These are phyloP conservation scores for Aspergillus amoenus DNA, from an alignment of 2,329 filamentous ascomycete species.

Conservation along the genomic window DNA sequence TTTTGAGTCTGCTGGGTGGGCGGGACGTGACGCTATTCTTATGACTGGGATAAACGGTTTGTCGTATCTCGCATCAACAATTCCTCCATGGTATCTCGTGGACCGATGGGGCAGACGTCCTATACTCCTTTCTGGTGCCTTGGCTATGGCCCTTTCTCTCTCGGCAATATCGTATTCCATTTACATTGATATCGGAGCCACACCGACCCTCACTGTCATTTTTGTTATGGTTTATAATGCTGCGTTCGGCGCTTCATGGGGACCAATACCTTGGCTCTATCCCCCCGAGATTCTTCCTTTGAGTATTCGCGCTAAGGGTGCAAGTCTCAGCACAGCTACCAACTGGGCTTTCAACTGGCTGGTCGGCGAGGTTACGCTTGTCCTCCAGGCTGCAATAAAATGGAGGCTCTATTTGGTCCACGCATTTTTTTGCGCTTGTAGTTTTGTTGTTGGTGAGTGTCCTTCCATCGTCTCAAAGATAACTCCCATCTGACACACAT, in stretches of 20 bases:
- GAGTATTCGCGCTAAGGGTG: conserved; percentile 95
- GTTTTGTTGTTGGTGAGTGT: conserved; percentile 89
- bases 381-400: conserved; percentile 85
- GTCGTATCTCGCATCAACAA: conserved; percentile 86
- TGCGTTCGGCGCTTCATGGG: conserved; percentile 96
- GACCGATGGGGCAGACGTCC: conserved; percentile 86
- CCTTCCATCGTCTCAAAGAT: neutral
- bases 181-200: conserved; percentile 74
- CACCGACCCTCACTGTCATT: conserved; percentile 80
- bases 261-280: conserved; percentile 96
- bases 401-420: conserved; percentile 95
- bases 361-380: conserved; percentile 90
- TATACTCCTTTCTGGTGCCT: conserved; percentile 84
- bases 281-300: conserved; percentile 97
- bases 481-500: conserved; percentile 10
- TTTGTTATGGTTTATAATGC: conserved; percentile 99
- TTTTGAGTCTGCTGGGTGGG: conserved; percentile 96
- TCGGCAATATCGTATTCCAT: conserved; percentile 94
- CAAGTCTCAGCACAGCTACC: conserved; percentile 89
- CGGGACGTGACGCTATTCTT: conserved; percentile 82
- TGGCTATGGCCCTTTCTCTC: conserved; percentile 85
- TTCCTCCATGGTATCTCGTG: conserved; percentile 96
- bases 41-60: conserved; percentile 97
- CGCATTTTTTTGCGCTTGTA: conserved; percentile 92
- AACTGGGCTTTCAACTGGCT: conserved; percentile 99